Evolutionary conservation across 805 yeast genomes (phyloP), one percentile per base, ranked within the genome.

Genomic region (Candida fluviatilis): DNA sequence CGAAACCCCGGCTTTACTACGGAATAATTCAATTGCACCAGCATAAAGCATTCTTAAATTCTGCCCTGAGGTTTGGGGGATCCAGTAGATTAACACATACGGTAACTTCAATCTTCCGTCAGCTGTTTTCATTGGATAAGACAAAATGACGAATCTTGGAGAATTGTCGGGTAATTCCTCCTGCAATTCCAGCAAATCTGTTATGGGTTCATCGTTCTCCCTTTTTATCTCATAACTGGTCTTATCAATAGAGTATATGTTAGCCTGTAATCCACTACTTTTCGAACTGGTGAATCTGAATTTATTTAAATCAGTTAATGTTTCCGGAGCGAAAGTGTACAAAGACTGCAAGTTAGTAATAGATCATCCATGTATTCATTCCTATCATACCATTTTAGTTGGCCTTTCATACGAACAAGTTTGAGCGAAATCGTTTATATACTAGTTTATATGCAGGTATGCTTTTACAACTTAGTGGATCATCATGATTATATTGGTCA

Each of bases 21-120:
- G 73, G 40, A 90, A 73, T 46, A 82, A 62, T 56, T 90, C 96
- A 16, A 86, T 76, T 2, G 95, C 95, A 4, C 93, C 95, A 1
- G 96, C 97, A 51, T 88, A 89, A 35, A 86, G 62, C 97, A 89
- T 90, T 58, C 83, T 80, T 52, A 75, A 69, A 39, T 84, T 85
- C 55, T 83, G 91, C 13, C 85, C 82, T n/a, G 87, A 72, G 0
- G 95, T 87, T 18, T 82, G 82, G 3, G 97, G 97, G 43, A 86
- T 75, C 81, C 90, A 90, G 58, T 88, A 90, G n/a, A 90, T 50
- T 55, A 90, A 59, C 2, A 89, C 86, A 44, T 84, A 71, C 3
- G 96, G 96, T 7, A 77, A 71, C 34, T 79, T 73, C 51, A 75
- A 71, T 39, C 95, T 70, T 0, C 95, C 95, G 50, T 89, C 96